Percentiles rank a stretch among this genome's conserved stretches.
Conservation (phyloP, 2,329 filamentous ascomycete species). For the Colletotrichum eremochloae region DNA sequence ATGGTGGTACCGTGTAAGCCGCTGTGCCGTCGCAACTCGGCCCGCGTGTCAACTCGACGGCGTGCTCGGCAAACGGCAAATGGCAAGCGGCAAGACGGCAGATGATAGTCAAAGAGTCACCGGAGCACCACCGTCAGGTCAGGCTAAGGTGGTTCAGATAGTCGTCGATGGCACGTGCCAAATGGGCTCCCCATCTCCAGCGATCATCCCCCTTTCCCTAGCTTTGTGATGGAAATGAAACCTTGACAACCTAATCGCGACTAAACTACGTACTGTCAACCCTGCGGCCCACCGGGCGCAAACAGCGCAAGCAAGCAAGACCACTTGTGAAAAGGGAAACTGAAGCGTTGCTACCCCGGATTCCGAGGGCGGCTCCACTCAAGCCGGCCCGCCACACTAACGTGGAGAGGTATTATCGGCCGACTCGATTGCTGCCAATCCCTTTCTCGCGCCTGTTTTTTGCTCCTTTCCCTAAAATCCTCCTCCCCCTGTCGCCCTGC, state of each 20-base stretch:
- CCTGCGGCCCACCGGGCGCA: neutral
- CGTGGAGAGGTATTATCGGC: conserved; percentile 5
- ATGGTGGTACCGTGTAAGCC: neutral
- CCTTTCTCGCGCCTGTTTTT: conserved; percentile 18
- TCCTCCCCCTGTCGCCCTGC: conserved; percentile 23
- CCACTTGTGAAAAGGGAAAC: neutral
- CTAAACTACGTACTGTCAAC: neutral
- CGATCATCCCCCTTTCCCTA: neutral
- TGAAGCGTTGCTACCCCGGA: conserved; percentile 38
- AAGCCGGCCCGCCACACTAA: conserved; percentile 11
- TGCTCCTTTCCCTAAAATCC: conserved; percentile 27
- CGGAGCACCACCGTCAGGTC: neutral
- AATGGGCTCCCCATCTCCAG: neutral
- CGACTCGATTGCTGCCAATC: conserved; percentile 6
- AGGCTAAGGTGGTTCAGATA: too few relatives aligned
- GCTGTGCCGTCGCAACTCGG: conserved; percentile 6
- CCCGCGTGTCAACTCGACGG: conserved; percentile 10
- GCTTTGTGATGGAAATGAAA: conserved; percentile 25
- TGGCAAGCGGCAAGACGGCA: neutral
- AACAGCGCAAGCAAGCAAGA: too few relatives aligned
- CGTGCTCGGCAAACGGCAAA: neutral
- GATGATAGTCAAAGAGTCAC: neutral
- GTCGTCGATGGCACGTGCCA: conserved; percentile 16
- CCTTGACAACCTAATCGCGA: conserved; percentile 29
- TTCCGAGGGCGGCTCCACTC: conserved; percentile 31